Evolutionary conservation across 148 eudicot genomes (phyloP).

Genomic region (Salicornia ramosissima): DNA sequence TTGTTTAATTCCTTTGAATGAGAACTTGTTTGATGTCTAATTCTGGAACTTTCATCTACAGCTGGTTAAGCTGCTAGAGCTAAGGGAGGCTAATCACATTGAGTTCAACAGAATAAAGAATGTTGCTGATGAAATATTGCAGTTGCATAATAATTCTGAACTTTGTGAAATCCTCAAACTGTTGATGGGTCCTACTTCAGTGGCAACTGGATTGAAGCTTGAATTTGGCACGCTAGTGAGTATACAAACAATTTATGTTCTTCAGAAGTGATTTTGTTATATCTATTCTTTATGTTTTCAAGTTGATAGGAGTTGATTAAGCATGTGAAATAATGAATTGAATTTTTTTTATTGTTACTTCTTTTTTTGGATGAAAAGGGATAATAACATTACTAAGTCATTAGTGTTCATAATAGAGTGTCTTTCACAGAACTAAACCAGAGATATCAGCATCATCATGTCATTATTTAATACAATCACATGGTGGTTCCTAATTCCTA

Average conservation of each 20-base stretch:
- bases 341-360: too few species aligned
- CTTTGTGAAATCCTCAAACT: slow-evolving; percentile 61
- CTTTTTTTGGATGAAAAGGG: too few species aligned
- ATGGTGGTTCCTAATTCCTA: too few species aligned
- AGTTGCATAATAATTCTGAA: slow-evolving; percentile 57
- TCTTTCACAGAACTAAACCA: too few species aligned
- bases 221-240: slow-evolving; percentile 76
- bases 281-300: not conserved
- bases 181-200: slow-evolving; percentile 88
- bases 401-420: too few species aligned
- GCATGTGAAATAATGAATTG: not conserved
- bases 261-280: slow-evolving; percentile 4
- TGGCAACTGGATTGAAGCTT: slow-evolving; percentile 83
- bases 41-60: slow-evolving; percentile 36
- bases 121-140: slow-evolving; percentile 70
- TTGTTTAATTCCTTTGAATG: slow-evolving; percentile 2
- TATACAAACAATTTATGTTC: slow-evolving; percentile 17
- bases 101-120: slow-evolving; percentile 89
- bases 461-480: too few species aligned
- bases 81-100: slow-evolving; percentile 93
- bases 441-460: too few species aligned
- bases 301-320: not conserved
- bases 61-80: slow-evolving; percentile 97
- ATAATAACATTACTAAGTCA: too few species aligned
- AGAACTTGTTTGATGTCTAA: not conserved